A percentile compares a stretch with the other conserved stretches of the same genome.
These are phyloP conservation scores for Naematelia aurantialba DNA, from an alignment of 768 basidiomycete genomes.

Conservation along the genomic window DNA sequence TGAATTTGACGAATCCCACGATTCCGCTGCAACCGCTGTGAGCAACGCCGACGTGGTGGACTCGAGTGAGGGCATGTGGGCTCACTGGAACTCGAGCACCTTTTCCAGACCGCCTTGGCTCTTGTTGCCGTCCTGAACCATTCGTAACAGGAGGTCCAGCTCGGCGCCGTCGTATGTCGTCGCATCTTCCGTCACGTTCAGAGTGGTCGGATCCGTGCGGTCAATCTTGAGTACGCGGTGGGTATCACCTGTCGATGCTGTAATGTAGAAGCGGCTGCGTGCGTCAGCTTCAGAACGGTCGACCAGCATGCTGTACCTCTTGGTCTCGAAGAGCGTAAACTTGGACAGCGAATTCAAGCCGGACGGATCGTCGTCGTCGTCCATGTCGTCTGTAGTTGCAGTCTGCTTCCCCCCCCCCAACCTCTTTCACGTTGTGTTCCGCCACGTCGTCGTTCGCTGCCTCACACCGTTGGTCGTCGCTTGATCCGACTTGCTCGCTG, in stretches of 20 bases:
- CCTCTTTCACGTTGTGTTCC: too few species aligned
- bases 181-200: slow-evolving; percentile 79
- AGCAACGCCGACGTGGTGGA: background rate
- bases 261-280: slow-evolving; percentile 72
- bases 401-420: background rate
- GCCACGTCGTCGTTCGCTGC: too few species aligned
- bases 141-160: slow-evolving; percentile 84
- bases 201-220: slow-evolving; percentile 69
- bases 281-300: background rate
- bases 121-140: slow-evolving; percentile 93
- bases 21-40: slow-evolving; percentile 38
- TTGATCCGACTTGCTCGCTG: too few species aligned
- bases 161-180: slow-evolving; percentile 82
- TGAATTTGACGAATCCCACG: slow-evolving; percentile 83
- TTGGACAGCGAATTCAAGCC: slow-evolving; percentile 35
- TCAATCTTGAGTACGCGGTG: slow-evolving; percentile 94
- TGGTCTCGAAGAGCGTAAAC: slow-evolving; percentile 81
- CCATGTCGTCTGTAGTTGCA: slow-evolving; percentile 3
- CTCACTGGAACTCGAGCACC: slow-evolving; percentile 75
- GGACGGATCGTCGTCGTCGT: slow-evolving; percentile 21
- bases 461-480: too few species aligned
- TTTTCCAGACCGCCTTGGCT: slow-evolving; percentile 78
- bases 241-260: slow-evolving; percentile 80
- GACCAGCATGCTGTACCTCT: slow-evolving; percentile 47
- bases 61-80: slow-evolving; percentile 29